Conservation (phyloP, 164 flowering plant species). For the Aristolochia fimbriata region DNA sequence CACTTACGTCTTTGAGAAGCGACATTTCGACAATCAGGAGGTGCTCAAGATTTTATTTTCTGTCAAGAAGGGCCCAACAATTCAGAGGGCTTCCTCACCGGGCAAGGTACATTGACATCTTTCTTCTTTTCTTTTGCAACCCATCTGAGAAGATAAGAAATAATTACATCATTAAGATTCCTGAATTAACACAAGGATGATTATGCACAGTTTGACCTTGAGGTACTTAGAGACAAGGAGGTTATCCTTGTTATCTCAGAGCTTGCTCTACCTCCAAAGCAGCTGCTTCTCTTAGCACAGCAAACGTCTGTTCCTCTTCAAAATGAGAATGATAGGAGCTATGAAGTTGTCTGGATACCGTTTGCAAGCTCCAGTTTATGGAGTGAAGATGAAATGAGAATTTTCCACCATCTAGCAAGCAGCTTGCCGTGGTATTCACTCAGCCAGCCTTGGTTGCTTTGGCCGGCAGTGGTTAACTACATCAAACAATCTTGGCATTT, state of each 20-base stretch:
- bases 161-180: too few relatives aligned
- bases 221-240: constrained; percentile 43
- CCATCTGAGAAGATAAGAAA: too few relatives aligned
- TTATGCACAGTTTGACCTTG: constrained; percentile 30
- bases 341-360: constrained; percentile 68
- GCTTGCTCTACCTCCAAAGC: constrained; percentile 40
- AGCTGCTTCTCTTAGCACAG: constrained; percentile 37
- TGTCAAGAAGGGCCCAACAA: constrained; percentile 39
- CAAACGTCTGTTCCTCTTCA: constrained; percentile 30
- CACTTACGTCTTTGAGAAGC: constrained; percentile 23
- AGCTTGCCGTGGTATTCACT: constrained; percentile 60
- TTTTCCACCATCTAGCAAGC: constrained; percentile 31
- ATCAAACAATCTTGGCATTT: constrained; percentile 42
- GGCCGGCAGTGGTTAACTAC: constrained; percentile 28
- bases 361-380: constrained; percentile 32
- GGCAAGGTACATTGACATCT: constrained; percentile 1
- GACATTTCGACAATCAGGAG: constrained; percentile 48
- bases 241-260: constrained; percentile 57
- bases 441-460: constrained; percentile 44
- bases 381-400: constrained; percentile 30
- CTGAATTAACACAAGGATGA: too few relatives aligned
- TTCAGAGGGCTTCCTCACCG: constrained; percentile 25
- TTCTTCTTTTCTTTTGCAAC: background rate
- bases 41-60: constrained; percentile 40
- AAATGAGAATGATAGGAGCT: constrained; percentile 17